Conservation (phyloP, 108 stramenopile species). For the Schizochytrium sp. region DNA sequence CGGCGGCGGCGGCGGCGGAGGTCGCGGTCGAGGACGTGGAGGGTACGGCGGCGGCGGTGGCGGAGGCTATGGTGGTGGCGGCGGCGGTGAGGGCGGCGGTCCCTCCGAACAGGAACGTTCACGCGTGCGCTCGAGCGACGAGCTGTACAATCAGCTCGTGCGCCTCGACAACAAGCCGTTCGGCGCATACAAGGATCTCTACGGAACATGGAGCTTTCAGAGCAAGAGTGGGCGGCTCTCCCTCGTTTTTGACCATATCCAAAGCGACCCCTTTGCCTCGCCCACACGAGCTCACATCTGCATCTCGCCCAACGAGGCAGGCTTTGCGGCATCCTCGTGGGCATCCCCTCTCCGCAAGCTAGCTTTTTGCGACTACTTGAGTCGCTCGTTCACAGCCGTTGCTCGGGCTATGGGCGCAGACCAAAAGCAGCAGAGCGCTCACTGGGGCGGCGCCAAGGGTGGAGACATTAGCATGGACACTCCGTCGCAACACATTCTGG, state of each 20-base stretch:
- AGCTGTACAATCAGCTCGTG: slow-evolving; percentile 30
- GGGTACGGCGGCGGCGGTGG: neutral
- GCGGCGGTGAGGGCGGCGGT: too few species aligned
- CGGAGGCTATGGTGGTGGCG: too few species aligned
- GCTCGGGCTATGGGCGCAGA: slow-evolving; percentile 71
- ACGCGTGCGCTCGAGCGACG: too few species aligned
- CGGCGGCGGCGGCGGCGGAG: neutral
- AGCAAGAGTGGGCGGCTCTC: slow-evolving; percentile 59
- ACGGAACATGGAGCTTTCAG: slow-evolving; percentile 47
- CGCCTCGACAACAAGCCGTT: slow-evolving; percentile 70
- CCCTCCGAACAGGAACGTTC: too few species aligned
- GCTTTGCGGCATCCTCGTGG: slow-evolving; percentile 60
- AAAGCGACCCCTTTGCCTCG: slow-evolving; percentile 84
- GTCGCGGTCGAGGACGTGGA: neutral
- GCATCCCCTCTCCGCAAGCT: slow-evolving; percentile 58
- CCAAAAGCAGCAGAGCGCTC: slow-evolving; percentile 30
- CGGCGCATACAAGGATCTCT: slow-evolving; percentile 77
- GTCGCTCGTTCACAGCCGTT: slow-evolving; percentile 51
- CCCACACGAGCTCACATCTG: slow-evolving; percentile 75
- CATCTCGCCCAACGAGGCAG: slow-evolving; percentile 50
- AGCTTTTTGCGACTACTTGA: slow-evolving; percentile 71
- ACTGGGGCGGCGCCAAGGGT: slow-evolving; percentile 72
- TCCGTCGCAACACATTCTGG: slow-evolving; percentile 78
- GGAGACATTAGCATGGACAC: slow-evolving; percentile 76
- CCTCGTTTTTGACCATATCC: slow-evolving; percentile 68